Evolutionary conservation across 768 basidiomycete species (phyloP).

Genomic region (Pholiota conissans): DNA sequence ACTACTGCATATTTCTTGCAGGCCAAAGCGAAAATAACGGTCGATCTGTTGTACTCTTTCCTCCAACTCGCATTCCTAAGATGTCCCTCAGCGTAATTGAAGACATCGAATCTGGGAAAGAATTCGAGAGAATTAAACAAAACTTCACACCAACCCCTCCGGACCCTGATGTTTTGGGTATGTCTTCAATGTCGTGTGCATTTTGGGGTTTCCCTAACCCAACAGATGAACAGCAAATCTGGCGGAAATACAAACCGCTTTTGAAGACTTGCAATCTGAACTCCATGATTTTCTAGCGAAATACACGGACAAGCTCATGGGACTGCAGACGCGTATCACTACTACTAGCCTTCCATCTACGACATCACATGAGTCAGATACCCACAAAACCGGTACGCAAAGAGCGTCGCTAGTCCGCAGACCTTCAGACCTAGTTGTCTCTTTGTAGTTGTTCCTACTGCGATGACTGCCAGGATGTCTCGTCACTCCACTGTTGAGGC

Average conservation of each 20-base stretch:
- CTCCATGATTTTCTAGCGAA: slow-evolving; percentile 21
- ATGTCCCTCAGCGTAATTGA: slow-evolving; percentile 8
- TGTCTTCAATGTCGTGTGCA: neutral
- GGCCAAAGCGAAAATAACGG: neutral
- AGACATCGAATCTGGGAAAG: slow-evolving; percentile 17
- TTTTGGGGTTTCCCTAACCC: neutral
- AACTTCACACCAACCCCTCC: slow-evolving; percentile 18
- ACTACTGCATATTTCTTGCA: slow-evolving; percentile 1
- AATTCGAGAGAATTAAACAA: slow-evolving; percentile 22
- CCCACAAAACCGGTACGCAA: slow-evolving; percentile 5
- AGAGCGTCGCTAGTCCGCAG: neutral
- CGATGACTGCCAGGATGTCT: neutral
- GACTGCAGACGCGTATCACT: slow-evolving; percentile 15
- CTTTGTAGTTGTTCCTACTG: neutral
- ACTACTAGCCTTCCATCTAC: slow-evolving; percentile 1
- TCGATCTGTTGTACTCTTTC: neutral
- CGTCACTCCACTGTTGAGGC: neutral
- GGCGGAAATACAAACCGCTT: slow-evolving; percentile 14
- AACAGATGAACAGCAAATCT: slow-evolving; percentile 3
- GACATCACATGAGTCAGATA: slow-evolving; percentile 3
- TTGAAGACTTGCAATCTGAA: slow-evolving; percentile 24
- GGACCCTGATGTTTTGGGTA: slow-evolving; percentile 18
- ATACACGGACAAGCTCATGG: slow-evolving; percentile 17
- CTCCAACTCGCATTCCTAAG: neutral
- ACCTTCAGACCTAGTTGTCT: neutral